Base-by-base conservation (phyloP, 2,329 filamentous ascomycete species). In the Penicillium brevicompactum region DNA sequence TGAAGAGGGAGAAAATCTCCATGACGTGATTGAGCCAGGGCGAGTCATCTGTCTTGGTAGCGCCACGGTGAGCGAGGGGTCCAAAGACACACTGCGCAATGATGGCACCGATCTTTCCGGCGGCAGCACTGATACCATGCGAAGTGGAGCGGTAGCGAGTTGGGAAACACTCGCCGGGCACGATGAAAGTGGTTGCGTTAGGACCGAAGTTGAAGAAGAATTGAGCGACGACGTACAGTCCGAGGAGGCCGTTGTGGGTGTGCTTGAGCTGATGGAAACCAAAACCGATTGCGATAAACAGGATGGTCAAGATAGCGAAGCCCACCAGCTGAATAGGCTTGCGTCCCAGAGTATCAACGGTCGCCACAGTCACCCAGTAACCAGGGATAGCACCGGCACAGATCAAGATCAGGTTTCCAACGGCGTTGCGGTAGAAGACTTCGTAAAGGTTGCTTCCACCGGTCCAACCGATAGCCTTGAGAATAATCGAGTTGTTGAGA, bases 331-430 rank as follows among this genome's bases (percentile, higher is more conserved):
- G 90, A 54, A 93, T 91, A 1, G 88, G 84, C 78, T 91, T 92
- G 67, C 90, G 87, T 51, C 89, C 90, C 13, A 92, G 66, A 1
- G 82, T 89, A 73, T 93, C 89, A 53, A 91, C 84, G 1, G 84
- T 85, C 11, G 85, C 85, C 5, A 92, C 89, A 0, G 88, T 90
- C 14, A 91, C 83, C 89, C 89, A 92, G 79, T 92, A 92, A 13
- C 90, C 90, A 0, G 90, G 90, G 13, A 92, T 89, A 46, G 90
- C 87, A 54, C 89, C 90, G 4, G 90, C 89, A 56, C 89, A 85
- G 63, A 92, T 86, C 48, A 92, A 82, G 62, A 92, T 90, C 64
- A 92, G 76, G 76, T 93, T 92, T 9, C 90, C 90, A 18, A 91
- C 82, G 47, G 89, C 88, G 7, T 86, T 90, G 74, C 89, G 90